Evolutionary conservation across 352 stramenopile species (phyloP).

Genomic region (Aphanomyces euteiches): DNA sequence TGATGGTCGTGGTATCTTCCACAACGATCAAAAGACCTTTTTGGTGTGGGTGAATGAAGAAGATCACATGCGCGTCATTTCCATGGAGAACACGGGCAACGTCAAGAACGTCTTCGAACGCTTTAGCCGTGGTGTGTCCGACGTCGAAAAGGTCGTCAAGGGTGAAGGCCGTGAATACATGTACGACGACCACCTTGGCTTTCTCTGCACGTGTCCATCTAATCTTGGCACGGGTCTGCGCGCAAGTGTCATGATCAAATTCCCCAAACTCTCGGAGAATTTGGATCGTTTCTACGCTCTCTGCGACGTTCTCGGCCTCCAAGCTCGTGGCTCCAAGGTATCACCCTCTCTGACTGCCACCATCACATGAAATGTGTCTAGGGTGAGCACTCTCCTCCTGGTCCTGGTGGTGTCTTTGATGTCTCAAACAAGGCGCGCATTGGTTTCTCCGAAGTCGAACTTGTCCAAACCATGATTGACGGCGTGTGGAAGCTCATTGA

Average conservation of each 20-base stretch:
- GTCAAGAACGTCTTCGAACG: slow-evolving; percentile 74
- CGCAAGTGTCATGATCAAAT: slow-evolving; percentile 86
- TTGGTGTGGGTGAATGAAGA: slow-evolving; percentile 85
- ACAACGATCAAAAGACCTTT: slow-evolving; percentile 73
- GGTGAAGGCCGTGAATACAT: slow-evolving; percentile 69
- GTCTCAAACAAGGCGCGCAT: slow-evolving; percentile 87
- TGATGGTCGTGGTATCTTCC: slow-evolving; percentile 70
- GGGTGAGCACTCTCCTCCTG: slow-evolving; percentile 84
- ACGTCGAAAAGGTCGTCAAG: slow-evolving; percentile 68
- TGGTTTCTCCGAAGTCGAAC: slow-evolving; percentile 85
- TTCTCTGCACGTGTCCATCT: slow-evolving; percentile 84
- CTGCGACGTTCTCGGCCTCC: slow-evolving; percentile 74
- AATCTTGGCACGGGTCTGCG: slow-evolving; percentile 88
- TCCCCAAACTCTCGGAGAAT: slow-evolving; percentile 82
- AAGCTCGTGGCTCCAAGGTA: slow-evolving; percentile 49
- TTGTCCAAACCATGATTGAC: slow-evolving; percentile 86
- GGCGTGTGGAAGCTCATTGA: slow-evolving; percentile 81
- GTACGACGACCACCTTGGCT: slow-evolving; percentile 71
- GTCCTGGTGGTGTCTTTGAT: slow-evolving; percentile 75
- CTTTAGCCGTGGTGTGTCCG: slow-evolving; percentile 70
- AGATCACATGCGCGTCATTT: slow-evolving; percentile 82
- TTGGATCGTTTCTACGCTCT: slow-evolving; percentile 76
- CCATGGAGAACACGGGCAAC: slow-evolving; percentile 73
- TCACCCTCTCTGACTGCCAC: slow-evolving; percentile 24
- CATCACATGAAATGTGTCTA: slow-evolving; percentile 80